Percentiles rank a stretch among this genome's conserved stretches.
Evolutionary conservation across 2,329 filamentous ascomycete species (phyloP).

Genomic region (Thelonectria blattea): DNA sequence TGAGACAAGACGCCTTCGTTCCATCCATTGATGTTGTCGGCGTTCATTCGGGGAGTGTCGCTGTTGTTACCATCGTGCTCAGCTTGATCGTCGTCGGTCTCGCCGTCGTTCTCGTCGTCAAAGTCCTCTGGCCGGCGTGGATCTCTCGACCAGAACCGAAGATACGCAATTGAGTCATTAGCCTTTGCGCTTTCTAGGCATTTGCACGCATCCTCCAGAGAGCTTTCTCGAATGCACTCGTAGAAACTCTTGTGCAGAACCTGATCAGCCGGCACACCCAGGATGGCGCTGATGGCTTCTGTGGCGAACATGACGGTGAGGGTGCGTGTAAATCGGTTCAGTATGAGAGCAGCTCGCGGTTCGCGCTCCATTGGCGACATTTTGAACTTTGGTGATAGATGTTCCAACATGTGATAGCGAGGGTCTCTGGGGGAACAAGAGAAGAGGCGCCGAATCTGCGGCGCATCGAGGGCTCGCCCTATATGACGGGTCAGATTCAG

Average conservation of each 20-base stretch:
- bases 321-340: constrained; percentile 85
- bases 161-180: constrained; percentile 89
- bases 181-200: constrained; percentile 86
- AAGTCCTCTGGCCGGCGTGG: constrained; percentile 66
- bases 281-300: constrained; percentile 73
- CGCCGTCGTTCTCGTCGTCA: constrained; percentile 52
- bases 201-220: constrained; percentile 75
- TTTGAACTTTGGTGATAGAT: constrained; percentile 81
- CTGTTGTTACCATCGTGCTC: background rate
- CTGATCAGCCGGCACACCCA: constrained; percentile 73
- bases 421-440: constrained; percentile 82
- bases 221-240: constrained; percentile 81
- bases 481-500: constrained; percentile 20
- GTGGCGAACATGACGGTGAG: constrained; percentile 88
- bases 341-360: constrained; percentile 80
- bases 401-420: constrained; percentile 87
- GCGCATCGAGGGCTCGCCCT: constrained; percentile 81
- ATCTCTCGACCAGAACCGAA: constrained; percentile 84
- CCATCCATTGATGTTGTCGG: background rate
- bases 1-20: background rate
- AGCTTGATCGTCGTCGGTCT: constrained; percentile 46
- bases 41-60: background rate
- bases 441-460: constrained; percentile 79
- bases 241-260: constrained; percentile 84
- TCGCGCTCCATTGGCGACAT: constrained; percentile 71